Conservation (phyloP, 225 moss, liverwort and hornwort genomes). For the Sphagnum tenellum region DNA sequence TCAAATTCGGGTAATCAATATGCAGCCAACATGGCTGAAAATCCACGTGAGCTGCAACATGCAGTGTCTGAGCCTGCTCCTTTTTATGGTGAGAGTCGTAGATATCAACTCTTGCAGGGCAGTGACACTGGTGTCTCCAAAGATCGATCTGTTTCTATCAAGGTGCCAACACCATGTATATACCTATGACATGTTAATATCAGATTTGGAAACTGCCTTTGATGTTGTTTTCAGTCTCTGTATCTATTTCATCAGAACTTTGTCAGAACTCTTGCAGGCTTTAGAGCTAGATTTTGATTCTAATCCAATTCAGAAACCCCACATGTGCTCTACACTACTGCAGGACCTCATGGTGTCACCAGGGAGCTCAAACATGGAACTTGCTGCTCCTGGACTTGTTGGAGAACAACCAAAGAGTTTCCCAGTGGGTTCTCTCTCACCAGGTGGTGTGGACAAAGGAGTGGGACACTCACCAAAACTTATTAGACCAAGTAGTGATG, state of each 20-base stretch:
- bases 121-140: constrained; percentile 3
- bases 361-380: constrained; percentile 15
- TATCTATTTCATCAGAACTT: no score
- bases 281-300: no score
- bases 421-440: constrained; percentile 20
- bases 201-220: no score
- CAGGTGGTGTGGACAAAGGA: constrained; percentile 47
- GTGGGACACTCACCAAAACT: constrained; percentile 42
- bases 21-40: constrained; percentile 75
- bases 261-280: no score
- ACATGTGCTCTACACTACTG: neutral
- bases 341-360: constrained; percentile 70
- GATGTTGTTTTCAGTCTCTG: no score
- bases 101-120: no score
- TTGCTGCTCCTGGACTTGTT: constrained; percentile 15
- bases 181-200: no score
- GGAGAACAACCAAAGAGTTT: constrained; percentile 27
- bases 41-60: constrained; percentile 56
- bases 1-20: constrained; percentile 36
- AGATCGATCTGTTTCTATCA: constrained; percentile 66
- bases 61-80: constrained; percentile 66
- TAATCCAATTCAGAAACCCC: no score
- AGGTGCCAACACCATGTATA: constrained; percentile 25
- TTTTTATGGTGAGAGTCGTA: neutral
- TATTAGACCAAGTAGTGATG: constrained; percentile 57